Evolutionary conservation across 2,329 filamentous ascomycete species (phyloP).

Genomic region (Xylariaceae sp.): DNA sequence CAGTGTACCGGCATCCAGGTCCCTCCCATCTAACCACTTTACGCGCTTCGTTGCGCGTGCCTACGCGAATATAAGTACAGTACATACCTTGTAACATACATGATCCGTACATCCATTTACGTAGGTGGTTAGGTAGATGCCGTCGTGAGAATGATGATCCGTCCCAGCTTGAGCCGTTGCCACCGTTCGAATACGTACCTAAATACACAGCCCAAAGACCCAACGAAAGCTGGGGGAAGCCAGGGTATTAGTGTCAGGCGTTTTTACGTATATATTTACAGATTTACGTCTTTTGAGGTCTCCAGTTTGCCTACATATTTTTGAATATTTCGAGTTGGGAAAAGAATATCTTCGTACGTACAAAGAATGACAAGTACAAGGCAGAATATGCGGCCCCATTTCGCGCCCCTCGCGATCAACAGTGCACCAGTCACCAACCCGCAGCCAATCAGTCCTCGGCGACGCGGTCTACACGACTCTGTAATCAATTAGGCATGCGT

Average conservation of each 20-base stretch:
- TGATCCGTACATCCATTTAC: not conserved
- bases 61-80: slow-evolving; percentile 6
- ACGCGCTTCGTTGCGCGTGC: not conserved
- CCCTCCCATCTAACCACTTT: not conserved
- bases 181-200: not conserved
- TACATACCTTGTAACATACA: not conserved
- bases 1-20: too few relatives aligned
- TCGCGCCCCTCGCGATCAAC: slow-evolving; percentile 26
- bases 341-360: too few relatives aligned
- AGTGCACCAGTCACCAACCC: not conserved
- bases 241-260: slow-evolving; percentile 28
- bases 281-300: too few relatives aligned
- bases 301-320: not conserved
- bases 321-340: not conserved
- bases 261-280: slow-evolving; percentile 12
- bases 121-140: not conserved
- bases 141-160: not conserved
- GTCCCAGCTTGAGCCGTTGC: slow-evolving; percentile 2
- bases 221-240: slow-evolving; percentile 10
- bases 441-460: slow-evolving; percentile 33
- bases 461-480: slow-evolving; percentile 37
- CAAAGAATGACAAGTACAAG: slow-evolving; percentile 20
- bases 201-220: not conserved
- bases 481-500: slow-evolving; percentile 38
- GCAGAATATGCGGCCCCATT: slow-evolving; percentile 25